Evolutionary conservation across 73 alveolate genomes (phyloP), one percentile per base, ranked within the genome.

Genomic region (Paramecium sexaurelia): DNA sequence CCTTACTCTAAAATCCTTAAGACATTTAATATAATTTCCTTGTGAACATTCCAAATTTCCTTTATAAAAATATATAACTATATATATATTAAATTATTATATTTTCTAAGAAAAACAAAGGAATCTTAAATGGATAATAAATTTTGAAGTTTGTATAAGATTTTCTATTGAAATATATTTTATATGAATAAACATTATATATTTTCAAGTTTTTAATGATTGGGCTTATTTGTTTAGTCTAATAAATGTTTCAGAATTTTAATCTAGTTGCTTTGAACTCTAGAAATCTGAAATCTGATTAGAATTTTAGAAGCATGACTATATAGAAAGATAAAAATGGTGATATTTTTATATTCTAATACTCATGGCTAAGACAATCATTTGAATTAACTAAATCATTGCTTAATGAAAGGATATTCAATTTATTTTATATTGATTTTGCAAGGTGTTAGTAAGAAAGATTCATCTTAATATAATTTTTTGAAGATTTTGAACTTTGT

Each of bases 401-500:
- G 9, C 45, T 88, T 0, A 51, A 9, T 13, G 36, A 39, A n/a
- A 32, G 40, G 55, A 32, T 90, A 91, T 10, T 41, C 75, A 68
- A 88, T 88, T 3, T 68, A 41, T 35, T 88, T 88, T 36, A 68
- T 88, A 22, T 32, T 88, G 22, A 68, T 84, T 15, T 91, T 88
- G 19, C 84, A 88, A 36, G 75, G 75, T 6, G 75, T 41, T 40
- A 17, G 40, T 24, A 88, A 69, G 66, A 88, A 88, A 19, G 71
- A 69, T 29, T 57, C 94, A n/a, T 1, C 73, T 22, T 78, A 15
- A 3, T 78, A 13, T 22, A 78, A 20, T 40, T 88, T 9, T 24
- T 88, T 69, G 94, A 88, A 61, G 91, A 88, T 51, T 88, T 88
- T 55, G 94, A 88, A 45, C 69, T 13, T 32, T 88, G 6, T 13